These are phyloP conservation scores for Incumbomyces lentus DNA, from an alignment of 2,329 filamentous ascomycete species.

Conservation along the genomic window DNA sequence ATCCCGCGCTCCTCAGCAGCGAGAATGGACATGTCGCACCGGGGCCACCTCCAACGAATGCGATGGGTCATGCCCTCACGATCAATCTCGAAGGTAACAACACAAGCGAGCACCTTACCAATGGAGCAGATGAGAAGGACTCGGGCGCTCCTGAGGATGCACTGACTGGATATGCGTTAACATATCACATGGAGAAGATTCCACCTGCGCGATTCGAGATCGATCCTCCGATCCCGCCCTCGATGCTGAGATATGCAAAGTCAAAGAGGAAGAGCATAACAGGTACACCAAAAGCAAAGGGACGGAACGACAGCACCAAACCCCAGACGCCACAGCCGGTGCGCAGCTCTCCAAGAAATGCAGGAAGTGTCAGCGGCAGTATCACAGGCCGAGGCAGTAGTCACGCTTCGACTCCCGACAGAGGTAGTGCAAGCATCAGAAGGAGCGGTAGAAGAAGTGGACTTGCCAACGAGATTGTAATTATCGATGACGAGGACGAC, in stretches of 20 bases:
- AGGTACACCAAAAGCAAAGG: constrained; percentile 9
- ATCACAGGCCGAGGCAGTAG: constrained; percentile 6
- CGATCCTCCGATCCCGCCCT: constrained; percentile 19
- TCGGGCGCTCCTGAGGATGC: constrained; percentile 1
- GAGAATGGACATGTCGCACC: constrained; percentile 15
- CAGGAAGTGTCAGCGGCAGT: constrained; percentile 12
- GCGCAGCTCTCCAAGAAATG: constrained; percentile 17
- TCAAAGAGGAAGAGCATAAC: constrained; percentile 14
- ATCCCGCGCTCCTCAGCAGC: constrained; percentile 10
- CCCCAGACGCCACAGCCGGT: constrained; percentile 10
- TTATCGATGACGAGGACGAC: not conserved
- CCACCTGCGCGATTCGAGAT: constrained; percentile 20
- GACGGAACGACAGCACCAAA: not conserved
- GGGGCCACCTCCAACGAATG: constrained; percentile 14
- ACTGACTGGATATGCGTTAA: constrained; percentile 18
- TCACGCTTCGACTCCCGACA: constrained; percentile 7
- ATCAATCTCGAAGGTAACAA: not conserved
- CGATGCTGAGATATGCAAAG: constrained; percentile 18
- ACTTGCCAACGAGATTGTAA: constrained; percentile 10
- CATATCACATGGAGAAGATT: constrained; percentile 16
- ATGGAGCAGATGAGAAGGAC: not conserved
- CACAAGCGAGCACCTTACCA: constrained; percentile 12
- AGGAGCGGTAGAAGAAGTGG: constrained; percentile 17
- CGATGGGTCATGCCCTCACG: not conserved
- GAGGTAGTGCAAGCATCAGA: constrained; percentile 12